Evolutionary conservation across 2,329 filamentous ascomycete genomes (phyloP).

Genomic region (Colletotrichum orchidophilum): DNA sequence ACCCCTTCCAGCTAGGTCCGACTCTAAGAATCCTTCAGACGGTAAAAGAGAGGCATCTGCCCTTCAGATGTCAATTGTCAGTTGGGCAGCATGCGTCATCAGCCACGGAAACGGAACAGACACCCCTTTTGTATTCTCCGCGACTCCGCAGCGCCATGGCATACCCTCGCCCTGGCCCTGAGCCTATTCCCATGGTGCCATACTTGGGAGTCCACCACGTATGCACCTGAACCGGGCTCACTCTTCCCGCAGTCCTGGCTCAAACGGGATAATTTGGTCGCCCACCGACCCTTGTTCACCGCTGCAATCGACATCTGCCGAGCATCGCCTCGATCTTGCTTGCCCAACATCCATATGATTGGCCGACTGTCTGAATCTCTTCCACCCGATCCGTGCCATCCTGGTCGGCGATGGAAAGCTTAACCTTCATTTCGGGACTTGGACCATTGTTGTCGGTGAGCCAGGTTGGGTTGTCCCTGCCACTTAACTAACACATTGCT

Average conservation of each 20-base stretch:
- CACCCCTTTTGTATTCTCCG: background rate
- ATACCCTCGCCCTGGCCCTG: background rate
- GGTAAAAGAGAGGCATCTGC: background rate
- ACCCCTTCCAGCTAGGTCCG: background rate
- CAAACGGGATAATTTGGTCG: background rate
- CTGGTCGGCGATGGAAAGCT: conserved; percentile 22
- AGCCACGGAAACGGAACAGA: conserved; percentile 13
- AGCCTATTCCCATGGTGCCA: background rate
- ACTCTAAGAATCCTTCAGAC: background rate
- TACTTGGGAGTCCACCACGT: background rate
- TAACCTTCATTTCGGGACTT: conserved; percentile 27
- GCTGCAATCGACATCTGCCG: conserved; percentile 4
- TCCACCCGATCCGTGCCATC: conserved; percentile 23
- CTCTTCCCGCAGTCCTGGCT: background rate
- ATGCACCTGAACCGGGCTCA: background rate
- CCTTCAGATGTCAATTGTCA: conserved; percentile 5
- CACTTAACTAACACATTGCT: background rate
- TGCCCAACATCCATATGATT: background rate
- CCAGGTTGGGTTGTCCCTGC: conserved; percentile 4
- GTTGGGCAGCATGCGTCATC: background rate
- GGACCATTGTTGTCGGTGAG: background rate
- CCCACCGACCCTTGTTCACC: background rate
- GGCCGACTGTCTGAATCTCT: background rate
- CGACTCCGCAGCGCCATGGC: background rate
- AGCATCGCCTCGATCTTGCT: background rate